Evolutionary conservation across 768 basidiomycete genomes (phyloP).

Genomic region (Lanmaoa rubissima): DNA sequence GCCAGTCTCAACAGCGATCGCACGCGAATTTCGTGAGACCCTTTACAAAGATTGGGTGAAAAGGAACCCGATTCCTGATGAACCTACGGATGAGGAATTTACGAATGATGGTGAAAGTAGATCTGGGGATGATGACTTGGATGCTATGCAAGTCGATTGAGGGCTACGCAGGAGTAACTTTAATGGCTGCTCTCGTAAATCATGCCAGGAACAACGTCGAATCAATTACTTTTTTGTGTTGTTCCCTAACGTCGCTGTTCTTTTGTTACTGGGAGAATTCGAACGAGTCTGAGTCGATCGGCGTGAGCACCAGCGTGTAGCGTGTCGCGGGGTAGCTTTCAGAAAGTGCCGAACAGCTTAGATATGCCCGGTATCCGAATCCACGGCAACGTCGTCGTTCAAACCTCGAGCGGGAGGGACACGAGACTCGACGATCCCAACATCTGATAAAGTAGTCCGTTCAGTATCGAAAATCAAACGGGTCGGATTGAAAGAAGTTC

Average conservation of each 20-base stretch:
- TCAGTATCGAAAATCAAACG: neutral
- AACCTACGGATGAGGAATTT: conserved; percentile 33
- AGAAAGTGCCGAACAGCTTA: neutral
- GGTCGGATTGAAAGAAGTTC: neutral
- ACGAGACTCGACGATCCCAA: neutral
- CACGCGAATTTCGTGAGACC: conserved; percentile 54
- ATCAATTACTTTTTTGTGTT: neutral
- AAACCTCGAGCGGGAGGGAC: no score
- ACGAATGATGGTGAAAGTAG: neutral
- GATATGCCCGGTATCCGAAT: neutral
- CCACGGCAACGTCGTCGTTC: neutral
- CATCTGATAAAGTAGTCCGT: neutral
- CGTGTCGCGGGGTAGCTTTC: neutral
- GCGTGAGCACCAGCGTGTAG: neutral
- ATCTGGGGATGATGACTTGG: neutral
- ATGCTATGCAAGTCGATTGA: conserved; percentile 36
- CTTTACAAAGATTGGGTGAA: conserved; percentile 52
- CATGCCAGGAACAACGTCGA: neutral
- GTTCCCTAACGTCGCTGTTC: neutral
- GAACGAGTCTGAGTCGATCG: neutral
- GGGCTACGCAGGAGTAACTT: no score
- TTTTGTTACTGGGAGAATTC: neutral
- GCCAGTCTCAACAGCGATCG: conserved; percentile 61
- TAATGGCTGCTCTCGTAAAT: neutral
- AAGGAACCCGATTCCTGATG: conserved; percentile 19